Evolutionary conservation across 108 stramenopile species (phyloP).

Genomic region (Skeletonema potamos): DNA sequence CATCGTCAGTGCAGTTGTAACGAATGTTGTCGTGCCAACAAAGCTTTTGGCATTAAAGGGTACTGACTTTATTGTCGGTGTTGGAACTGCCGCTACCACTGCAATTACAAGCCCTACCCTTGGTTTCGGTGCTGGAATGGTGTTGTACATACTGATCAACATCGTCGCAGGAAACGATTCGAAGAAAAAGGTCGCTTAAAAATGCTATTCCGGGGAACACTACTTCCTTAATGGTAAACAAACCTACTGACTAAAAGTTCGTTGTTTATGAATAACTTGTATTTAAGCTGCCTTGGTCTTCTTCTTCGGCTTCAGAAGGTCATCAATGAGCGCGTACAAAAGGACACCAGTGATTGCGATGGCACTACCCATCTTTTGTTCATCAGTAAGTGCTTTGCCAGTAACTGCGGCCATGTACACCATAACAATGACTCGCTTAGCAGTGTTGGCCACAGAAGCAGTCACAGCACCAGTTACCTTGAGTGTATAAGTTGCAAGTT

Average conservation of each 20-base stretch:
- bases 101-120: conserved; percentile 71
- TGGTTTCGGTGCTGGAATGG: conserved; percentile 69
- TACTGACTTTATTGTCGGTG: conserved; percentile 59
- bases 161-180: conserved; percentile 24
- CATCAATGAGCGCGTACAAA: conserved; percentile 57
- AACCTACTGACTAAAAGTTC: neutral
- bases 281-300: conserved; percentile 30
- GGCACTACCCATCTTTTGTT: conserved; percentile 52
- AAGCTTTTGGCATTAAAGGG: conserved; percentile 64
- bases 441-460: conserved; percentile 61
- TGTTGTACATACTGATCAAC: conserved; percentile 35
- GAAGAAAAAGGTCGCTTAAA: conserved; percentile 42
- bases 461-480: conserved; percentile 58
- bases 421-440: conserved; percentile 61
- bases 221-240: neutral
- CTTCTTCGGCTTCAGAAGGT: conserved; percentile 50
- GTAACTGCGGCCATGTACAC: conserved; percentile 62
- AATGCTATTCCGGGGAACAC: neutral
- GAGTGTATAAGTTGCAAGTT: conserved; percentile 59
- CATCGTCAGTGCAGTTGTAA: conserved; percentile 78
- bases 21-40: conserved; percentile 62
- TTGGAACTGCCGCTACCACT: conserved; percentile 66
- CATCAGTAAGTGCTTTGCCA: conserved; percentile 52
- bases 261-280: neutral
- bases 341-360: conserved; percentile 56